Percentiles rank a stretch among this genome's conserved stretches.
Conservation (phyloP, 192 early-diverging fungal species). For the Mortierella claussenii region DNA sequence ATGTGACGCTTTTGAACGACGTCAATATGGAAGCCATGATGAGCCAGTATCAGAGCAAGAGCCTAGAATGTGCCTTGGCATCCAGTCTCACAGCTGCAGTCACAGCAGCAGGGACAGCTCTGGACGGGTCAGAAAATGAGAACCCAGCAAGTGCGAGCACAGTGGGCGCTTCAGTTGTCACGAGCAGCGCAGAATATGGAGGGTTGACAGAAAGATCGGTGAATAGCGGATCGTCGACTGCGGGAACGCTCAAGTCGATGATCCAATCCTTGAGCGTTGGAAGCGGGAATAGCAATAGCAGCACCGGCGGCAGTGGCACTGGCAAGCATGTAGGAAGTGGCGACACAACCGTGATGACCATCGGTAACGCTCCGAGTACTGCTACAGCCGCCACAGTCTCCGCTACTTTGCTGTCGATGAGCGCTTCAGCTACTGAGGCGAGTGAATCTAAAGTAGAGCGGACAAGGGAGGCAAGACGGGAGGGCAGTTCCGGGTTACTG, state of each 20-base stretch:
- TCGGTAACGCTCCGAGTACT: background rate
- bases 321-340: conserved; percentile 6
- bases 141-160: too few relatives aligned
- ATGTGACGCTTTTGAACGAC: conserved; percentile 68
- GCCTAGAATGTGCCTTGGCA: conserved; percentile 2
- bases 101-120: too few relatives aligned
- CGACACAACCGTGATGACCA: background rate
- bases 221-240: conserved; percentile 9
- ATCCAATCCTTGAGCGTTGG: conserved; percentile 36
- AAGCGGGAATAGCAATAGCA: too few relatives aligned
- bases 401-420: background rate
- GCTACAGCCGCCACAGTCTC: background rate
- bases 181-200: too few relatives aligned
- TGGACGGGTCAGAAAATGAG: too few relatives aligned
- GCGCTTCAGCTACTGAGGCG: background rate
- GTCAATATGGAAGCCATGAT: conserved; percentile 72
- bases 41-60: conserved; percentile 40
- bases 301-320: conserved; percentile 6
- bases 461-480: conserved; percentile 16
- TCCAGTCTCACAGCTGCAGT: background rate
- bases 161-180: background rate
- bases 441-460: conserved; percentile 22
- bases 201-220: too few relatives aligned
- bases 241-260: conserved; percentile 40
- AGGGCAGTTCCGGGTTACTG: conserved; percentile 36